These are phyloP conservation scores for Senna tora DNA, from an alignment of 306 rosid species.

Conservation along the genomic window DNA sequence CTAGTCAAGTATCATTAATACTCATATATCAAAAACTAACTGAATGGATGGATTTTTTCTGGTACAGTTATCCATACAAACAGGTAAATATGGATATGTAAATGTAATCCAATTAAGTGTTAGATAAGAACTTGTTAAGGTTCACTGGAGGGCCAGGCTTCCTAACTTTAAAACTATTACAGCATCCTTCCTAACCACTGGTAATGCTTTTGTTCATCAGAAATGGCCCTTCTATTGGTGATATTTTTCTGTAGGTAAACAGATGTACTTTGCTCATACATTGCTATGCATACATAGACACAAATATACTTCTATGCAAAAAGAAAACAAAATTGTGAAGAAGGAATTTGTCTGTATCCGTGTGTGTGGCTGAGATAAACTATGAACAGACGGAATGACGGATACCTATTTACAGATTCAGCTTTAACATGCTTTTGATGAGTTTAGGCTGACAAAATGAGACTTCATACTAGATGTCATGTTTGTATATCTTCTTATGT, in stretches of 20 bases:
- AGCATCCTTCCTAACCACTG: too few relatives aligned
- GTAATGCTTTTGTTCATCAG: not conserved
- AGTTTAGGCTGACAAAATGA: conserved; percentile 1
- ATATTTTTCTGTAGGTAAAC: not conserved
- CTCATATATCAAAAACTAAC: not conserved
- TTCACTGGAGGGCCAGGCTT: not conserved
- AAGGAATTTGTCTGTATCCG: not conserved
- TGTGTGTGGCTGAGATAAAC: not conserved
- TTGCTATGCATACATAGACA: not conserved
- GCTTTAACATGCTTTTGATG: conserved; percentile 9
- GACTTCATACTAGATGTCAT: conserved; percentile 11
- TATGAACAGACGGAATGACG: conserved; percentile 13
- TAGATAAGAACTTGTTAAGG: not conserved
- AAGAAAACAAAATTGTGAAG: not conserved
- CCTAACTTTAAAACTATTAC: not conserved
- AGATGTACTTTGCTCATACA: not conserved
- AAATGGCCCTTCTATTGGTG: not conserved
- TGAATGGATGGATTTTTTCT: conserved; percentile 4
- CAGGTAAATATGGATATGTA: not conserved
- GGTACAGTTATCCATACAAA: not conserved
- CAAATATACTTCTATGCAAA: not conserved
- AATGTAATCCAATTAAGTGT: not conserved
- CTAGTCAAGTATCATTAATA: not conserved
- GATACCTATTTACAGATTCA: conserved; percentile 14
- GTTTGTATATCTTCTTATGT: conserved; percentile 22